phyloP scores from a whole-genome alignment of 805 yeast genomes.

The Saccharomycopsis capsularis region DNA sequence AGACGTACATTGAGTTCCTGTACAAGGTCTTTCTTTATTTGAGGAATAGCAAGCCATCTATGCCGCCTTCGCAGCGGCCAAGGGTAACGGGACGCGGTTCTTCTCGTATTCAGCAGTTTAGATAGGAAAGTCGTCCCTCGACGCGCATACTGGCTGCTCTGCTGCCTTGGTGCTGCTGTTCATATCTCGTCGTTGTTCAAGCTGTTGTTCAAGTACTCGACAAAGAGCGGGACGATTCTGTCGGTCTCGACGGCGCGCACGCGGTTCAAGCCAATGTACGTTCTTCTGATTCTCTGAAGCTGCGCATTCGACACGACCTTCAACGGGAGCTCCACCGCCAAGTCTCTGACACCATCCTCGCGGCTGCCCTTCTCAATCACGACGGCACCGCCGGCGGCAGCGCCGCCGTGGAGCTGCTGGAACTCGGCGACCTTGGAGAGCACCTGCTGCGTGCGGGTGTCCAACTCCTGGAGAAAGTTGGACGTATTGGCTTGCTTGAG shows the following conservation, averaged over 20 bases:
- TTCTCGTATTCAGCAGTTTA: no score
- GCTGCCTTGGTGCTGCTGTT: no score
- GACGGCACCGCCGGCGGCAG: constrained; percentile 41
- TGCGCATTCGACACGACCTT: constrained; percentile 61
- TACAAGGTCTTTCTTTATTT: no score
- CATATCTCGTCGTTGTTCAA: constrained; percentile 29
- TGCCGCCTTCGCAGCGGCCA: no score
- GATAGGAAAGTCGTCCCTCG: no score
- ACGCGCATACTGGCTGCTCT: no score
- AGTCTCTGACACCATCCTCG: constrained; percentile 33
- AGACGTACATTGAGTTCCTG: no score
- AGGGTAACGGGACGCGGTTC: no score
- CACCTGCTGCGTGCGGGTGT: constrained; percentile 59
- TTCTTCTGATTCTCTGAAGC: constrained; percentile 75
- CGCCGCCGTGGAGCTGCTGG: constrained; percentile 41
- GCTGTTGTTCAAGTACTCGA: constrained; percentile 67
- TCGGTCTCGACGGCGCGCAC: constrained; percentile 66
- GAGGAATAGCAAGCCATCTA: no score
- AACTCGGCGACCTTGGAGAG: constrained; percentile 55
- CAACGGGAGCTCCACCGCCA: constrained; percentile 57
- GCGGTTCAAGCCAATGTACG: constrained; percentile 73
- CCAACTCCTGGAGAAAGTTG: constrained; percentile 72
- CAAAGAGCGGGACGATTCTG: constrained; percentile 65
- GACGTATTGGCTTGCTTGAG: constrained; percentile 73
- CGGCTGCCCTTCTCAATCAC: constrained; percentile 35